Base-by-base conservation (phyloP, 352 stramenopile genomes). In the Pythium phragmiticola region DNA sequence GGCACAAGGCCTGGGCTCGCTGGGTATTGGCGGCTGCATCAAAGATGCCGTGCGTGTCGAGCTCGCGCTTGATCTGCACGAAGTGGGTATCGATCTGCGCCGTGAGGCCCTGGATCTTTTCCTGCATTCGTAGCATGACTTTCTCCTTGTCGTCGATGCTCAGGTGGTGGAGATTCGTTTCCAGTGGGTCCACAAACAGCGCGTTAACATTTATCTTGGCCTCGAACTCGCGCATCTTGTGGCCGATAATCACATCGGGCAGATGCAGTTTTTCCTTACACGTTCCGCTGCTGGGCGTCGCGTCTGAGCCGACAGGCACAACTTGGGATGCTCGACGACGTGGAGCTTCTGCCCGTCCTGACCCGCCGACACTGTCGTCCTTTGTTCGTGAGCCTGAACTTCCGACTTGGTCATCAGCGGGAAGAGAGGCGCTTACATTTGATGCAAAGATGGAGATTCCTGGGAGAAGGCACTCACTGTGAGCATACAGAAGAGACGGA, bases 171-270 rank as follows among this genome's bases (percentile, higher is more conserved):
- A 92, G 66, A 54, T 69, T 75, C 5, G 69, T 76, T 45, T 89
- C 80, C 9, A 84, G 61, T 48, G 82, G 81, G 37, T 89, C 81
- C n/a, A 75, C 66, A 42, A 87, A 75, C 28, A 89, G 54, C 12
- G 63, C 72, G 17, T 78, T 77, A 9, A 72, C 60, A 57, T 75
- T 82, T 33, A 79, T 86, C 34, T 84, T 84, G 16, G 82, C 81
- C 57, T 93, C 82, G 62, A 91, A 91, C 45, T 89, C 80, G 57
- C 83, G 70, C 80, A 90, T 88, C 54, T 93, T 93, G 68, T 93
- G 82, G 57, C 75, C 73, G 43, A 93, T 49, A 45, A 93, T 76
- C 17, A 91, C 78, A 14, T 90, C 80, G 0, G 83, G 83, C 36
- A 90, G 51, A 57, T 90, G 79, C 39, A 67, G 70, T 61, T 87